Evolutionary conservation across 2,329 filamentous ascomycete genomes (phyloP), one percentile per base, ranked within the genome.

Genomic region (Aureobasidium leucospermi): DNA sequence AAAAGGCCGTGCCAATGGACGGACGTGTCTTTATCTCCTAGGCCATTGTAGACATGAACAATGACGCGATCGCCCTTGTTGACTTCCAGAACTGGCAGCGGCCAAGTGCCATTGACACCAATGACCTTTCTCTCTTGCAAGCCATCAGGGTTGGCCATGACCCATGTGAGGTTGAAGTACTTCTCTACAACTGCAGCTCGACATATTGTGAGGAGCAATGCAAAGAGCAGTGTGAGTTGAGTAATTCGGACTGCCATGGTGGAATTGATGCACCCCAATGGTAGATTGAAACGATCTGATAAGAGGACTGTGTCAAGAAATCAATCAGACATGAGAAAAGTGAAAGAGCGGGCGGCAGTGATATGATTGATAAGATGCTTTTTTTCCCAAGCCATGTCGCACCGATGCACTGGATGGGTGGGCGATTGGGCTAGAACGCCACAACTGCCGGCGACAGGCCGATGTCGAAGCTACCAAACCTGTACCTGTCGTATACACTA

Each of bases 1-100:
- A 84, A 90, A 63, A 93, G 79, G 15, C 89, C 89, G 65, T 93
- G 89, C 70, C 88, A 92, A 68, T 93, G 89, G 5, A 92, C 77
- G 39, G 80, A 82, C 8, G 86, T 87, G 11, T 79, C 81, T 64
- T 81, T 71, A 64, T 90, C 88, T 11, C 77, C 75, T 0, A 87
- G 82, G 23, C 81, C 78, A 65, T 93, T 93, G 64, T 83, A 75
- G 53, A 90, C 78, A 34, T 88, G 83, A 45, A 91, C 82, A 3
- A 89, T 71, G 8, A 94, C 71, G 1, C 80, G 83, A 65, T 94
- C 89, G 19, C 87, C 88, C 63, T 88, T 84, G 64, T 88, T 89
- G 63, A 85, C 83, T 63, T 89, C 83, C 47, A 94, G 82, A 46
- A 88, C 71, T 6, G 89, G 89, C 0, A 89, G 81, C 0, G 89